A percentile compares a stretch with the other conserved stretches of the same genome.
These are phyloP conservation scores for Ophiocordyceps camponoti-floridani DNA, from an alignment of 2,329 filamentous ascomycete genomes.

Conservation along the genomic window DNA sequence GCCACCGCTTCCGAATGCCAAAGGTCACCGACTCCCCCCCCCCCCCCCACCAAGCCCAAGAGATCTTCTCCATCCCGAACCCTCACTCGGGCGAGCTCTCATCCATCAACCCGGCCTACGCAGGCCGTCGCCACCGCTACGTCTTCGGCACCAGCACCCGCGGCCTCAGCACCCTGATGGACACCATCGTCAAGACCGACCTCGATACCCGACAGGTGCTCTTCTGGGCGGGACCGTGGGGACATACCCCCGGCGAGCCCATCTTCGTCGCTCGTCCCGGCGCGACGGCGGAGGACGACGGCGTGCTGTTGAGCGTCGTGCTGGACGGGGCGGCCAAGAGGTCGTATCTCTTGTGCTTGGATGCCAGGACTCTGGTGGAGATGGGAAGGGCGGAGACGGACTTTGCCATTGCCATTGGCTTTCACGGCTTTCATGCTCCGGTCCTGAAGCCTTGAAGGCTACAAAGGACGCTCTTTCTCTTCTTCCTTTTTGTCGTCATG, in stretches of 20 bases:
- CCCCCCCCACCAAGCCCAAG: constrained; percentile 7
- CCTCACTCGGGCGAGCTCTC: constrained; percentile 46
- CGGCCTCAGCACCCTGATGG: constrained; percentile 40
- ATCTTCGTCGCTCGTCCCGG: constrained; percentile 40
- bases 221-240: constrained; percentile 37
- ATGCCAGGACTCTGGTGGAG: constrained; percentile 45
- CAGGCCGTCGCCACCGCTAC: constrained; percentile 36
- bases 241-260: constrained; percentile 50
- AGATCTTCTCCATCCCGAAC: constrained; percentile 26
- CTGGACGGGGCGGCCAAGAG: constrained; percentile 38
- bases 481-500: no score
- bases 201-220: constrained; percentile 28
- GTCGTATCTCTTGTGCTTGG: constrained; percentile 49
- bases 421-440: constrained; percentile 39
- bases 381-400: constrained; percentile 43
- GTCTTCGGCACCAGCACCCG: constrained; percentile 39
- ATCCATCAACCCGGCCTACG: constrained; percentile 41
- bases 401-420: constrained; percentile 42
- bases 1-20: constrained; percentile 24
- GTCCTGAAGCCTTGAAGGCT: not conserved
- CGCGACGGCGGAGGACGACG: constrained; percentile 39
- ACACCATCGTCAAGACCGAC: constrained; percentile 50
- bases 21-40: constrained; percentile 1
- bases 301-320: constrained; percentile 42
- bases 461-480: no score